Evolutionary conservation across 73 alveolate genomes (phyloP), one percentile per base, ranked within the genome.

Genomic region (Halteria grandinella): DNA sequence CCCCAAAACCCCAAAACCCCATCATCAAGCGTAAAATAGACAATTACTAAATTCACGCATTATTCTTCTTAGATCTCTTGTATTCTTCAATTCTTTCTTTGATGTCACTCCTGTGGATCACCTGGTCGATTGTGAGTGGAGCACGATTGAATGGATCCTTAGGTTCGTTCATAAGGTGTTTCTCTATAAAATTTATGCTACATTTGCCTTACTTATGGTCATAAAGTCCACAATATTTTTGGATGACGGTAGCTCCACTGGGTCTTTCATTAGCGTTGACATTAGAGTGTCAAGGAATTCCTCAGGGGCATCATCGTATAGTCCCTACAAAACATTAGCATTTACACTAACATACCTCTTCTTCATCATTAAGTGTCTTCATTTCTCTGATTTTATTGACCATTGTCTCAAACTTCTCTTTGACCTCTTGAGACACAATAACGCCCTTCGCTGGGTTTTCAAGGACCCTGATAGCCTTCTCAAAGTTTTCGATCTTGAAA

Each of bases 281-380:
- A 78, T 57, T 10, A 92, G 63, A 5, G 94, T 92, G 50, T 92
- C 98, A 0, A 80, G 41, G 78, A 85, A 89, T 55, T 92, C 95
- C 53, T 92, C 98, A 0, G 98, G 98, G 0, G 93, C 94, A 53
- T 92, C 95, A 69, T 92, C 92, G 70, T 64, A 88, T 53, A 85
- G 44, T 28, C 64, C 49, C 83, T 70, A 70, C 34, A 70, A 0
- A 23, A 27, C 18, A 28, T 28, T 18, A 10, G 11, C 47, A 29
- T 50, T 23, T 3, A 27, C 17, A 1, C 34, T 36, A 5, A 36
- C 47, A 5, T 45, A 49, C 82, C 23, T 92, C 94, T 73, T 85
- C 75, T 14, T 78, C 69, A 7, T 51, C 82, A 10, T 43, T 17
- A 32, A 62, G 86, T 52, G 55, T 62, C 0, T 69, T 70, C 24